These are phyloP conservation scores for Pontederia crassipes DNA, from an alignment of 176 grass and related monocot genomes.

Conservation along the genomic window DNA sequence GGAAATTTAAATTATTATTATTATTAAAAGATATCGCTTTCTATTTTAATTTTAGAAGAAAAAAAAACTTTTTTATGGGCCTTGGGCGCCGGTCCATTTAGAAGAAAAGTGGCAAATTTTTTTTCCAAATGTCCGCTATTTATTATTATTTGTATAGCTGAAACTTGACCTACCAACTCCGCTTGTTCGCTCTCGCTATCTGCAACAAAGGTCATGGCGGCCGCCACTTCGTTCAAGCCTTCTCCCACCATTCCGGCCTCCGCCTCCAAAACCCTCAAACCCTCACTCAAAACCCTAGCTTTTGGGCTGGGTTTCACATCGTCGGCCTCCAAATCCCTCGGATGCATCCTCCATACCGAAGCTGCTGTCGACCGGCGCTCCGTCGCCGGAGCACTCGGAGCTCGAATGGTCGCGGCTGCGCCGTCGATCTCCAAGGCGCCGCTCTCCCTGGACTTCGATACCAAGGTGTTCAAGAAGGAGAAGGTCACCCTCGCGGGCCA, in stretches of 20 bases:
- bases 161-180: too few relatives aligned
- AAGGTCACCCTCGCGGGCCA: slow-evolving; percentile 88
- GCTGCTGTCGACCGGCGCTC: neutral
- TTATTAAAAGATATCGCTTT: too few relatives aligned
- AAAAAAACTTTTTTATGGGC: too few relatives aligned
- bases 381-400: slow-evolving; percentile 25
- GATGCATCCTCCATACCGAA: slow-evolving; percentile 8
- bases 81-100: too few relatives aligned
- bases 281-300: slow-evolving; percentile 1
- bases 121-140: too few relatives aligned
- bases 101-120: too few relatives aligned
- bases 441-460: slow-evolving; percentile 63
- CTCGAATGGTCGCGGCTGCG: slow-evolving; percentile 31
- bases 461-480: slow-evolving; percentile 76
- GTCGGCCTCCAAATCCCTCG: slow-evolving; percentile 6
- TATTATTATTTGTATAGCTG: too few relatives aligned
- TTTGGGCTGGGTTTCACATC: slow-evolving; percentile 2
- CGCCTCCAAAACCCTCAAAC: slow-evolving; percentile 43
- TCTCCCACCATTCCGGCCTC: slow-evolving; percentile 21
- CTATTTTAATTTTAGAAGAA: too few relatives aligned
- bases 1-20: too few relatives aligned
- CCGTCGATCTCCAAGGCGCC: slow-evolving; percentile 30
- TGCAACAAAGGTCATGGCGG: slow-evolving; percentile 24
- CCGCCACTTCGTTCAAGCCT: slow-evolving; percentile 27
- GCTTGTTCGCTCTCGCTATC: neutral